Conservation (phyloP, 192 early-diverging fungal species). For the Kickxella alabastrina region DNA sequence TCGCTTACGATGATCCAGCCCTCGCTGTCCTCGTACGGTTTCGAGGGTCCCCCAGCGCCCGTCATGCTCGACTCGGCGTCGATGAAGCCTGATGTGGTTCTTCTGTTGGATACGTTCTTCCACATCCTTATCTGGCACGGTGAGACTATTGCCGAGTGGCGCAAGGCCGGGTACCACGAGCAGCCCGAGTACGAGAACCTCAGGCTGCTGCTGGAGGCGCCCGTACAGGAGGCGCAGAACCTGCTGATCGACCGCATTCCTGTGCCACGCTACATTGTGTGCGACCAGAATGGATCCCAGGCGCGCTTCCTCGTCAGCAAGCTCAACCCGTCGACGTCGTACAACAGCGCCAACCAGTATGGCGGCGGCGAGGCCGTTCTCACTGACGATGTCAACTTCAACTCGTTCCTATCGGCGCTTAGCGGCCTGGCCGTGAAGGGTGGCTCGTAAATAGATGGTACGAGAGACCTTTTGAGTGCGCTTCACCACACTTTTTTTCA, state of each 20-base stretch:
- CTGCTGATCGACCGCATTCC: conserved; percentile 94
- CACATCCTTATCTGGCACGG: conserved; percentile 99
- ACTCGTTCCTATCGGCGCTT: conserved; percentile 93
- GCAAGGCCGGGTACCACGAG: conserved; percentile 93
- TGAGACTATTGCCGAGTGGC: conserved; percentile 94
- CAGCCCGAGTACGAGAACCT: conserved; percentile 93
- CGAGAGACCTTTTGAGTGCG: too few relatives aligned
- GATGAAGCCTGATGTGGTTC: conserved; percentile 87
- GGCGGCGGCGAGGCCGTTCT: conserved; percentile 87
- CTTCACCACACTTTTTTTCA: too few relatives aligned
- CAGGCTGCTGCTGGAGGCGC: conserved; percentile 86
- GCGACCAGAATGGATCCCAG: conserved; percentile 94
- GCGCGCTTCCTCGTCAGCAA: conserved; percentile 97
- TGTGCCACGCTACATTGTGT: conserved; percentile 96
- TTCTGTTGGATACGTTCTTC: conserved; percentile 98
- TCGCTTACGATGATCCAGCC: conserved; percentile 99
- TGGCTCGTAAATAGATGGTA: conserved; percentile 28
- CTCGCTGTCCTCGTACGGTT: conserved; percentile 86
- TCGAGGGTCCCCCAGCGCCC: conserved; percentile 82
- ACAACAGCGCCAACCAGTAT: conserved; percentile 71
- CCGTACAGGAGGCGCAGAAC: conserved; percentile 86
- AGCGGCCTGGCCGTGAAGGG: conserved; percentile 52
- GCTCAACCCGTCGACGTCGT: conserved; percentile 96
- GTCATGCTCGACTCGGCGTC: conserved; percentile 98
- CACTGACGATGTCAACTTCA: conserved; percentile 97